Base-by-base conservation (phyloP, 139 green algal species). In the Astrephomene gubernaculifera region DNA sequence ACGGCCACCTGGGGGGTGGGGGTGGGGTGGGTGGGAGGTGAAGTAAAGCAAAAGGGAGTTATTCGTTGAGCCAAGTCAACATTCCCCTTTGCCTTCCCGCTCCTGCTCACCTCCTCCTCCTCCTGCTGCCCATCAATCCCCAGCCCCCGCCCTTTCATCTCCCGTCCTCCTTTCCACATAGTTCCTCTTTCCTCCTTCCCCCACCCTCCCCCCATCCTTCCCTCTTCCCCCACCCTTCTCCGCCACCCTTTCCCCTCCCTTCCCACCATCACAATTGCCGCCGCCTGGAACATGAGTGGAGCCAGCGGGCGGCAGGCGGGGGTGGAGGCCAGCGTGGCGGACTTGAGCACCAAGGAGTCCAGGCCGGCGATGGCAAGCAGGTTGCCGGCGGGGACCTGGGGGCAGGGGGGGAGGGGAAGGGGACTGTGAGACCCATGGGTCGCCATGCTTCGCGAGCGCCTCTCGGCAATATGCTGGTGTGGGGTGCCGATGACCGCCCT, bases 241-340 rank as follows among this genome's bases (percentile, higher is more conserved):
- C 49, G 12, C 12, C 49, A 57, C 78, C 43, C 60, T 52, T 22
- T 9, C 38, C 17, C 27, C n/a, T n/a, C 57, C 41, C 43, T 9
- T 19, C 82, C 1, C 65, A 71, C 83, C 52, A 52, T 75, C 25
- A 83, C 81, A 43, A 86, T 89, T 31, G 69, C 44, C 65, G 79
- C 49, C 39, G 74, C 89, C 91, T 99, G 97, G 90, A 98, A 99
- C 27, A 93, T 93, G 93, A 99, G 97, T 45, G 94, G 94, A 0
- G 93, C 95, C 54, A 99, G 92, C 1, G 97, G 95, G 31, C 87
- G 85, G 79, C 89, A 95, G 19, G 85, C 65, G 7, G 92, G 92
- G 12, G 90, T 94, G 83, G 89, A 94, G 12, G 92, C 81, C 10
- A 99, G 87, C 0, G 97, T 99, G 54, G 97, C 97, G 14, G 87